These are phyloP conservation scores for Corymbia maculata DNA, from an alignment of 345 rosid genomes.

Conservation along the genomic window DNA sequence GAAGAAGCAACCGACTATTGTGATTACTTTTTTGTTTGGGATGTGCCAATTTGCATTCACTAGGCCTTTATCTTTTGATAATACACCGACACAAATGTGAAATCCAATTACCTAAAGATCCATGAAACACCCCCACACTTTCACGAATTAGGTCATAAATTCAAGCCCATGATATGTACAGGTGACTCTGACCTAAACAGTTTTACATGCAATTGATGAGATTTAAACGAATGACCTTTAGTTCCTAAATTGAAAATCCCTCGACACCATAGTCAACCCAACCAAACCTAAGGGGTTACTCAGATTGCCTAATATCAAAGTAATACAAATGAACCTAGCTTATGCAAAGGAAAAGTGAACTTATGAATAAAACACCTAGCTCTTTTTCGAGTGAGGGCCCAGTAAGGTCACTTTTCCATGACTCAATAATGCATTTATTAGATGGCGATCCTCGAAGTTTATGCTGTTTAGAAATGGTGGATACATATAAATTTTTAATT, in stretches of 20 bases:
- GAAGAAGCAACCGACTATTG: background rate
- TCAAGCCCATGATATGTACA: background rate
- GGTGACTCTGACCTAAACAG: fast-evolving
- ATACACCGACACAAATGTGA: background rate
- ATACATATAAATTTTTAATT: background rate
- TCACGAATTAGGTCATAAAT: background rate
- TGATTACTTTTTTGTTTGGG: background rate
- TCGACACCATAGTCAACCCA: background rate
- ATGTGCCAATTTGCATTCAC: background rate
- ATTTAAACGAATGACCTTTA: background rate
- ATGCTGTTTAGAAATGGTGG: background rate
- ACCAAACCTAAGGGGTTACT: background rate
- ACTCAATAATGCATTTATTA: background rate
- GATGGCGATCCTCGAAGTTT: background rate
- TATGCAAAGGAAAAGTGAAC: background rate
- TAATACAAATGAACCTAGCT: background rate
- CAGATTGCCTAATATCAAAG: background rate
- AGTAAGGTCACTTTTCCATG: background rate
- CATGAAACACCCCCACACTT: background rate
- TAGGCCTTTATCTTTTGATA: background rate
- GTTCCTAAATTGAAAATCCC: background rate
- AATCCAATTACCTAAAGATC: background rate
- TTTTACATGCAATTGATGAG: fast-evolving
- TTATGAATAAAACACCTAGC: background rate
- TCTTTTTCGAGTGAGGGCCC: background rate